phyloP scores from a whole-genome alignment of 176 grass and related monocot species.

The Tuctoria greenei region DNA sequence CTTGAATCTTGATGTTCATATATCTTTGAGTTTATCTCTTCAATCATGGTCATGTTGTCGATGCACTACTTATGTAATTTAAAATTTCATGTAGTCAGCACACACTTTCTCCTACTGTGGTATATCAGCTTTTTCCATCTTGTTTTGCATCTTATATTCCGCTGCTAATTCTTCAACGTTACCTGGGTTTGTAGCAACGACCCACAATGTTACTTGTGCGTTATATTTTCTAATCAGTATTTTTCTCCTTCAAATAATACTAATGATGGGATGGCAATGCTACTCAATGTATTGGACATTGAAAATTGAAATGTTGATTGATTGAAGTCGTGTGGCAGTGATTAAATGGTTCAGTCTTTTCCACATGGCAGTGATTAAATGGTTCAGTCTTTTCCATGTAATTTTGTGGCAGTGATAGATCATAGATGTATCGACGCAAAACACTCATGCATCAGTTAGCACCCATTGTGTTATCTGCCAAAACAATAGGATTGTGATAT shows the following conservation, averaged over 20 bases:
- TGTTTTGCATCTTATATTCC: not conserved
- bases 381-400: not conserved
- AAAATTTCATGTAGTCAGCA: not conserved
- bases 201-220: not conserved
- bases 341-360: not conserved
- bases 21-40: conserved; percentile 12
- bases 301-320: not conserved
- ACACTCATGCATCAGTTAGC: not conserved
- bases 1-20: not conserved
- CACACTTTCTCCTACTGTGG: not conserved
- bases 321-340: not conserved
- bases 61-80: not conserved
- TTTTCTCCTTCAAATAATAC: not conserved
- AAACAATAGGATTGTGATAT: not conserved
- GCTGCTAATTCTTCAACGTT: not conserved
- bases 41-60: not conserved
- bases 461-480: too few relatives aligned
- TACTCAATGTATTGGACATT: not conserved
- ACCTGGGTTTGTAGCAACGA: conserved; percentile 1
- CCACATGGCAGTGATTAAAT: not conserved
- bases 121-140: not conserved
- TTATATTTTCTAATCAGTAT: not conserved
- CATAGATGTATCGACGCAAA: not conserved
- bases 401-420: not conserved
- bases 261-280: not conserved